Evolutionary conservation across 164 flowering plant genomes (phyloP).

Genomic region (Aristolochia contorta): DNA sequence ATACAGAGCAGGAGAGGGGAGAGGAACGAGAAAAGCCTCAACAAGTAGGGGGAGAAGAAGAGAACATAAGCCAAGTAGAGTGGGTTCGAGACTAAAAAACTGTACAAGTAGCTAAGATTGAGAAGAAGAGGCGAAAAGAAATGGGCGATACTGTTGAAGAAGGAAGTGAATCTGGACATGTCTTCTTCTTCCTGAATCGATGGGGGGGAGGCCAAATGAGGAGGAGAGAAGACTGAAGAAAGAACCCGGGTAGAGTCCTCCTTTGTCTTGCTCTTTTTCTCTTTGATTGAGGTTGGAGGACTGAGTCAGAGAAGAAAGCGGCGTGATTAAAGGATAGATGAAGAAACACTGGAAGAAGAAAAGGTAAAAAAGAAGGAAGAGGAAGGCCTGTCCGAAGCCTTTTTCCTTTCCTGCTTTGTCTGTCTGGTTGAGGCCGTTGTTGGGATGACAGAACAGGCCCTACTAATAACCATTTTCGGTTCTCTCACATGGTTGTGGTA

Average conservation of each 20-base stretch:
- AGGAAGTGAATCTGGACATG: slow-evolving; percentile 23
- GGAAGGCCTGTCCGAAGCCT: not conserved
- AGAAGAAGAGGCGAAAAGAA: slow-evolving; percentile 27
- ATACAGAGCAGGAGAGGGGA: slow-evolving; percentile 79
- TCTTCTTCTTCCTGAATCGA: slow-evolving; percentile 6
- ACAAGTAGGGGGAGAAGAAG: slow-evolving; percentile 70
- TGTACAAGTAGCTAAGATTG: slow-evolving; percentile 26
- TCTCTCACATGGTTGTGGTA: no score
- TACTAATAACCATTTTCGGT: no score
- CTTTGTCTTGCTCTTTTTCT: no score
- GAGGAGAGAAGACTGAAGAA: not conserved
- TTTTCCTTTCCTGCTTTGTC: no score
- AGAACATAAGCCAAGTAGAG: slow-evolving; percentile 63
- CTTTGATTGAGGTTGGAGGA: not conserved
- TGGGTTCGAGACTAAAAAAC: slow-evolving; percentile 51
- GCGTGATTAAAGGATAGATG: slow-evolving; percentile 1
- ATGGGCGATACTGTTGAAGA: slow-evolving; percentile 8
- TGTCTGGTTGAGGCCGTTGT: no score
- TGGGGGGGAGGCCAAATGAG: not conserved
- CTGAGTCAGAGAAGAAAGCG: slow-evolving; percentile 4
- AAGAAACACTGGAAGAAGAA: no score
- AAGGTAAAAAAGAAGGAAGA: not conserved
- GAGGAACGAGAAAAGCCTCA: slow-evolving; percentile 57
- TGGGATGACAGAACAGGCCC: no score
- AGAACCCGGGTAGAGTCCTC: not conserved